phyloP scores from a whole-genome alignment of 2,329 filamentous ascomycete species.

The Ascochyta pisi region DNA sequence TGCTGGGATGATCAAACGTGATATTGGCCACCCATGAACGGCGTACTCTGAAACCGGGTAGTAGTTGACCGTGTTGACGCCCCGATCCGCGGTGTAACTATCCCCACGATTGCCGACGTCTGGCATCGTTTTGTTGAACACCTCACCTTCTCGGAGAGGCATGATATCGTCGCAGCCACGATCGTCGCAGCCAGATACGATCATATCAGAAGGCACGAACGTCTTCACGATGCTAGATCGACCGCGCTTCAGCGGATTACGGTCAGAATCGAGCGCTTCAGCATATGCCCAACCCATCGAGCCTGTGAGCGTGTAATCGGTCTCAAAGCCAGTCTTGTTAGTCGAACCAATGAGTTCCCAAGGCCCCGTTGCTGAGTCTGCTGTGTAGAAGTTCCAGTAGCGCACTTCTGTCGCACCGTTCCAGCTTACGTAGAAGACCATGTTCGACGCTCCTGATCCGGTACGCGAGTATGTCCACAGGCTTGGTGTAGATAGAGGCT shows the following conservation, averaged over 20 bases:
- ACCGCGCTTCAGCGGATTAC: slow-evolving; percentile 7
- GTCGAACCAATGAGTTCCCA: slow-evolving; percentile 2
- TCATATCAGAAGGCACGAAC: slow-evolving; percentile 12
- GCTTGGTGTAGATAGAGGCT: slow-evolving; percentile 30
- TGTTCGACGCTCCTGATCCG: slow-evolving; percentile 3
- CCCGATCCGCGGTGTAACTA: slow-evolving; percentile 3
- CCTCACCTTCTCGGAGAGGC: slow-evolving; percentile 6
- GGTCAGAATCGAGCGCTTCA: slow-evolving; percentile 8
- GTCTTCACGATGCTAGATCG: slow-evolving; percentile 11
- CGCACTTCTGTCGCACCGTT: slow-evolving; percentile 40
- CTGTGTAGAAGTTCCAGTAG: slow-evolving; percentile 40
- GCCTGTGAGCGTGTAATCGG: neutral
- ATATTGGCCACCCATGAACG: neutral
- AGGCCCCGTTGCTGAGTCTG: slow-evolving; percentile 6
- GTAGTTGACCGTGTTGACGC: slow-evolving; percentile 12
- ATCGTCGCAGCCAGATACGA: slow-evolving; percentile 4
- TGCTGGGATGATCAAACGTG: neutral
- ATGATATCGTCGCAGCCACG: slow-evolving; percentile 11
- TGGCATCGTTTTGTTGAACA: slow-evolving; percentile 10
- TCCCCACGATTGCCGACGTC: slow-evolving; percentile 6
- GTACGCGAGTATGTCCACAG: slow-evolving; percentile 10
- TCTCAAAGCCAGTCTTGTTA: slow-evolving; percentile 13
- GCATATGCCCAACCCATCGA: slow-evolving; percentile 12
- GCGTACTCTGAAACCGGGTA: neutral
- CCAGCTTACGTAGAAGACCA: slow-evolving; percentile 36